A percentile compares a stretch with the other conserved stretches of the same genome.
Conservation (phyloP, 306 rosid species). For the Lathyrus tuberosus region DNA sequence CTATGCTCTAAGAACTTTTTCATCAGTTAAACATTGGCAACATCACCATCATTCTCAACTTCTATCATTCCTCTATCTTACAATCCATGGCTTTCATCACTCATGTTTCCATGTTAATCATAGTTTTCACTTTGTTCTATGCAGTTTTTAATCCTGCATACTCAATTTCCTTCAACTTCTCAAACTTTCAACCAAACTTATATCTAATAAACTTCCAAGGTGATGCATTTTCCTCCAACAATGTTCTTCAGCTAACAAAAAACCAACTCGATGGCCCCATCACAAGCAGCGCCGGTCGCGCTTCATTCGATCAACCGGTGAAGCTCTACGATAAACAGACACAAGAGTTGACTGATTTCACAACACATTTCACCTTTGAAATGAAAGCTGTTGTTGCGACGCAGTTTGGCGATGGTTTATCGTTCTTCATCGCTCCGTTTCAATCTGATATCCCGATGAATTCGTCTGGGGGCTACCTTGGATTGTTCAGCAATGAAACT, state of each 20-base stretch:
- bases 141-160: conserved; percentile 30
- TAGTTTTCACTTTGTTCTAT: conserved; percentile 32
- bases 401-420: conserved; percentile 57
- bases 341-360: conserved; percentile 55
- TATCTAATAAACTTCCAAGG: conserved; percentile 43
- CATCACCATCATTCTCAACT: conserved; percentile 16
- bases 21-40: conserved; percentile 15
- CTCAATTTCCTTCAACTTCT: conserved; percentile 58
- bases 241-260: conserved; percentile 63
- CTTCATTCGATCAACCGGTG: conserved; percentile 52
- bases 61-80: conserved; percentile 11
- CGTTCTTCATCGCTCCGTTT: conserved; percentile 70
- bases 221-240: conserved; percentile 53
- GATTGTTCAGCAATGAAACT: conserved; percentile 42
- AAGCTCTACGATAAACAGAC: conserved; percentile 61
- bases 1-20: conserved; percentile 9
- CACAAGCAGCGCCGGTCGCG: conserved; percentile 60
- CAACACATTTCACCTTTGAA: conserved; percentile 71
- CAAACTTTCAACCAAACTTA: conserved; percentile 44
- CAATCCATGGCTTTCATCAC: conserved; percentile 45
- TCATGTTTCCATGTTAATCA: conserved; percentile 10
- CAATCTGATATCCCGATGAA: conserved; percentile 50
- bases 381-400: conserved; percentile 35
- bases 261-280: conserved; percentile 52
- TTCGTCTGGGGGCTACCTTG: conserved; percentile 69